phyloP scores from a whole-genome alignment of 2,329 filamentous ascomycete species.

The Orbilia brochopaga region DNA sequence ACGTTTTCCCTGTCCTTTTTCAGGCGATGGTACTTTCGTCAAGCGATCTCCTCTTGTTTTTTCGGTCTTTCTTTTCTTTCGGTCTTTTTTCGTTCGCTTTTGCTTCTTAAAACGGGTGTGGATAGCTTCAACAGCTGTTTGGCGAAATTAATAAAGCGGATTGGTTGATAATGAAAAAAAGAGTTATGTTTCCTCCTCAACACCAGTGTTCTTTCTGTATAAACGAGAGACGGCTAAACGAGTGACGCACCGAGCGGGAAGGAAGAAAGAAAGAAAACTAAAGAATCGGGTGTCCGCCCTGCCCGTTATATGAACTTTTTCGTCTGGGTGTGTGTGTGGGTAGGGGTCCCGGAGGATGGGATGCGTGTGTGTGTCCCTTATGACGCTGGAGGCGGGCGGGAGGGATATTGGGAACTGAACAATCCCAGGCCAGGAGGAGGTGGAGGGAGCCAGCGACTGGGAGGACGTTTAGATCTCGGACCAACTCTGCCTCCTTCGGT shows the following conservation, averaged over 20 bases:
- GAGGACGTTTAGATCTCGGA: conserved; percentile 29
- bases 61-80: neutral
- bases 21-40: too few species aligned
- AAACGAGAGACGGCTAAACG: conserved; percentile 49
- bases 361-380: conserved; percentile 27
- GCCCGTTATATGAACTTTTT: conserved; percentile 49
- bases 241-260: conserved; percentile 49
- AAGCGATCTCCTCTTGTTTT: neutral
- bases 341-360: conserved; percentile 35
- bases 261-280: conserved; percentile 38
- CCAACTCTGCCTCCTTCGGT: conserved; percentile 37
- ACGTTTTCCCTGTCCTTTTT: too few species aligned
- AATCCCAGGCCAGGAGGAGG: conserved; percentile 36
- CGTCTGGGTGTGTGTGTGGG: conserved; percentile 28
- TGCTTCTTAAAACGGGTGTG: conserved; percentile 45
- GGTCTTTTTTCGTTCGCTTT: conserved; percentile 2
- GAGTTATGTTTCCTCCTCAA: conserved; percentile 44
- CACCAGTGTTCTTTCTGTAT: conserved; percentile 40
- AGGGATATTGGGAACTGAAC: conserved; percentile 26
- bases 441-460: conserved; percentile 26
- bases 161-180: conserved; percentile 23
- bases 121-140: conserved; percentile 42
- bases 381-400: conserved; percentile 43
- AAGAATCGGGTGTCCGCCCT: conserved; percentile 42
- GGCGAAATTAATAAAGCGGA: conserved; percentile 31